Conservation (phyloP, 208 protist species). For the Blechomonas ayalai region DNA sequence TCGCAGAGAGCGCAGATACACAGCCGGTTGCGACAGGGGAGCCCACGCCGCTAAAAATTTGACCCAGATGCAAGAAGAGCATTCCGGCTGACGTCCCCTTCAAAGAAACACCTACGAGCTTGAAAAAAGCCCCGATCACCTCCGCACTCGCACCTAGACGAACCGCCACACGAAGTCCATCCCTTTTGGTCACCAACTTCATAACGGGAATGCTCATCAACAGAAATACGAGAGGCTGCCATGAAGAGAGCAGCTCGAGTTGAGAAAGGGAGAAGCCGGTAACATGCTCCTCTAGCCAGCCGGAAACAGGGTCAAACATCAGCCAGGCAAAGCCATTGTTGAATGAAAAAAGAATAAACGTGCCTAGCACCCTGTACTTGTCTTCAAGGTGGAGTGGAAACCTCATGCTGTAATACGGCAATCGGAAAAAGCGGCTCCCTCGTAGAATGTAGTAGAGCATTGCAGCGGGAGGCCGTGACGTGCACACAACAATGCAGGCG, state of each 20-base stretch:
- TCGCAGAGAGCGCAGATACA: slow-evolving; percentile 77
- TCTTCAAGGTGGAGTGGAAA: slow-evolving; percentile 16
- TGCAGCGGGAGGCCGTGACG: neutral
- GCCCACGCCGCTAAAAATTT: slow-evolving; percentile 80
- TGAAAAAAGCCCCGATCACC: slow-evolving; percentile 56
- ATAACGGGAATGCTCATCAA: slow-evolving; percentile 61
- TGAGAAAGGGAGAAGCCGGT: slow-evolving; percentile 38
- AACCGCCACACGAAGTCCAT: slow-evolving; percentile 66
- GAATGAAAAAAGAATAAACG: slow-evolving; percentile 75
- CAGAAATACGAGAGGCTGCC: slow-evolving; percentile 78
- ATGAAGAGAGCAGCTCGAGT: slow-evolving; percentile 73
- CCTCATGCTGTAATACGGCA: too few relatives aligned
- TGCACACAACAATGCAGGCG: neutral
- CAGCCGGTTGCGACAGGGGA: slow-evolving; percentile 73
- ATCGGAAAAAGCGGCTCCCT: too few relatives aligned
- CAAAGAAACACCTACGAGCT: slow-evolving; percentile 43
- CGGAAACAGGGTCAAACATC: slow-evolving; percentile 82
- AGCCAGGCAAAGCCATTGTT: slow-evolving; percentile 88
- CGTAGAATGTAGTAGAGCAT: neutral
- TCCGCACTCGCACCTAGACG: slow-evolving; percentile 55
- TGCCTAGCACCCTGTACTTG: slow-evolving; percentile 72
- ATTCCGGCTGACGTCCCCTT: slow-evolving; percentile 37
- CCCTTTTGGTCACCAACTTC: slow-evolving; percentile 63
- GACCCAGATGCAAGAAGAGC: slow-evolving; percentile 66
- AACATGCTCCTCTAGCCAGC: slow-evolving; percentile 56